These are phyloP conservation scores for Perkinsus olseni DNA, from an alignment of 169 alveolate genomes.

Conservation along the genomic window DNA sequence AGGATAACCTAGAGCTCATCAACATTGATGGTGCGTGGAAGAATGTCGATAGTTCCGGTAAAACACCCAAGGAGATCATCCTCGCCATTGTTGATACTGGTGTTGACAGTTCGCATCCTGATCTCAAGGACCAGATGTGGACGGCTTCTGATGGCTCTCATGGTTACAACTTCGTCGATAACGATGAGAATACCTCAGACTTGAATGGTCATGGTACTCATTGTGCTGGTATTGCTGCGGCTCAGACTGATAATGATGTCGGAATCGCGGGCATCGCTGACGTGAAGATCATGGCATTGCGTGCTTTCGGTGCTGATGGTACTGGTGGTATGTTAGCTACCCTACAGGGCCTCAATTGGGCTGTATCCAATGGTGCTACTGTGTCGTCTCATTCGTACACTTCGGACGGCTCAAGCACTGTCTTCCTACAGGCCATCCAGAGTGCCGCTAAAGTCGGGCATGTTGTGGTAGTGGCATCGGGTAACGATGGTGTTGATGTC, in stretches of 20 bases:
- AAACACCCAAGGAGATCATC: conserved; percentile 22
- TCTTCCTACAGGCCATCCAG: conserved; percentile 32
- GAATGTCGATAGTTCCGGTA: not conserved
- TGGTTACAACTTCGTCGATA: conserved; percentile 36
- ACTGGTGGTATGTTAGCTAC: conserved; percentile 29
- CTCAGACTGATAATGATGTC: conserved; percentile 29
- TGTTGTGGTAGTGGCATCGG: conserved; percentile 34
- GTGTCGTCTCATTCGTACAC: conserved; percentile 21
- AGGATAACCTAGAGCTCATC: conserved; percentile 16
- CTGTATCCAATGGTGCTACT: conserved; percentile 31
- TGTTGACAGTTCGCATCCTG: conserved; percentile 35
- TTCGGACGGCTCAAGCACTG: conserved; percentile 23
- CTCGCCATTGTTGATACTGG: conserved; percentile 41
- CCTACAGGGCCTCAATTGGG: conserved; percentile 30
- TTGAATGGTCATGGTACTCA: conserved; percentile 43
- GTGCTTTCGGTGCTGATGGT: conserved; percentile 28
- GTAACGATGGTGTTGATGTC: conserved; percentile 24
- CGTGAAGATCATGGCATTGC: conserved; percentile 34
- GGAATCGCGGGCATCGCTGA: conserved; percentile 30
- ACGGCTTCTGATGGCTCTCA: conserved; percentile 29
- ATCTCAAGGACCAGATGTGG: conserved; percentile 38
- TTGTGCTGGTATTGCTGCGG: conserved; percentile 42
- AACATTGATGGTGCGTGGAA: not conserved
- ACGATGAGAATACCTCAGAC: conserved; percentile 29
- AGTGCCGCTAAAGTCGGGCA: conserved; percentile 26